phyloP scores from a whole-genome alignment of 2,329 filamentous ascomycete genomes.

The Fusarium torreyae region DNA sequence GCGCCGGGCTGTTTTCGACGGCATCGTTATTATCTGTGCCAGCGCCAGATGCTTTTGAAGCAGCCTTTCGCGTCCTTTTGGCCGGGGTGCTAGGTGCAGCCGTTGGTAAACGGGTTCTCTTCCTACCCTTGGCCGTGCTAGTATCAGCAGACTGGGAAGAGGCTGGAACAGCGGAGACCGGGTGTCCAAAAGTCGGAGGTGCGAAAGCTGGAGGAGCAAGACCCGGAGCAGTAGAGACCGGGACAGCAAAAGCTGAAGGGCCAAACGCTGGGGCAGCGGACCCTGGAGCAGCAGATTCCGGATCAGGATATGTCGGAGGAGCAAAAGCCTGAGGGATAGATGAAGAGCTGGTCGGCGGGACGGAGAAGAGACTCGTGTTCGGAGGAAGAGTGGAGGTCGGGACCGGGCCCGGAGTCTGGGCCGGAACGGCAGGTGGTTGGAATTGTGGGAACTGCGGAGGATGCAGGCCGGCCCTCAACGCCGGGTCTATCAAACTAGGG shows the following conservation, averaged over 20 bases:
- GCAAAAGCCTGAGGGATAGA: not conserved
- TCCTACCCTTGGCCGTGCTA: not conserved
- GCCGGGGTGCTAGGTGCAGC: not conserved
- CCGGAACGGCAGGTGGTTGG: not conserved
- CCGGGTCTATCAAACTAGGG: not conserved
- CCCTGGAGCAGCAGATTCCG: not conserved
- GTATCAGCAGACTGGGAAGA: not conserved
- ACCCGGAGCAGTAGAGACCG: not conserved
- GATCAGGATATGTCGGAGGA: not conserved
- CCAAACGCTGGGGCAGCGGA: not conserved
- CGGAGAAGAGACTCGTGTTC: not conserved
- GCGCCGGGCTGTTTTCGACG: not conserved
- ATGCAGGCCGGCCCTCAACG: not conserved
- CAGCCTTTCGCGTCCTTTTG: constrained; percentile 9
- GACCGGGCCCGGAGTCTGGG: not conserved
- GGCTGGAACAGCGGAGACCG: not conserved
- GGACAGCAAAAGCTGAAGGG: not conserved
- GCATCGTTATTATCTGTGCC: not conserved
- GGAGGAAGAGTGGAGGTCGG: not conserved
- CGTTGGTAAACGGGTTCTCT: constrained; percentile 8
- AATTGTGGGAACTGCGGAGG: not conserved
- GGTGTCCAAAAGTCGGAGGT: no score
- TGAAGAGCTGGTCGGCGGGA: not conserved
- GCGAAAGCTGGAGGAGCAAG: not conserved
- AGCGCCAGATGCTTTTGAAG: not conserved